phyloP scores from a whole-genome alignment of 169 alveolate genomes.

The Cryptosporidium parvum region DNA sequence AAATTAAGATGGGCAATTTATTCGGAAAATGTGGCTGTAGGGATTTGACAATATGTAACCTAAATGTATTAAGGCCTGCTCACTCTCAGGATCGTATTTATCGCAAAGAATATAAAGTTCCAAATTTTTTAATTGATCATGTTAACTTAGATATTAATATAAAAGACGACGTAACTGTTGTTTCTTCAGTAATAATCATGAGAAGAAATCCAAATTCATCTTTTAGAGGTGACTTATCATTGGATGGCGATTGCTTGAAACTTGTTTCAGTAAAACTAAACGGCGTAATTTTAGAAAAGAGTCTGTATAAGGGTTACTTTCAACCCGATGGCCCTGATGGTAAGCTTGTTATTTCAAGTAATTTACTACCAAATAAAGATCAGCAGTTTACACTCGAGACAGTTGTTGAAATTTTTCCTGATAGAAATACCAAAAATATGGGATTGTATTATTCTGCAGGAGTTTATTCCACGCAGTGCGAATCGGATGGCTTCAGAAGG shows the following conservation, averaged over 20 bases:
- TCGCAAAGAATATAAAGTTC: constrained; percentile 88
- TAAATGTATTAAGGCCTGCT: not conserved
- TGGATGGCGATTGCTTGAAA: constrained; percentile 89
- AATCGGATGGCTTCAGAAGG: constrained; percentile 91
- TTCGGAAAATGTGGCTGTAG: constrained; percentile 62
- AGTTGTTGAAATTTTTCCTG: constrained; percentile 86
- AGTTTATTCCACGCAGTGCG: constrained; percentile 92
- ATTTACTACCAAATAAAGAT: constrained; percentile 76
- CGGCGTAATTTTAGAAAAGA: constrained; percentile 81
- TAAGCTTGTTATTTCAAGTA: constrained; percentile 67
- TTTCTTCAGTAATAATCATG: constrained; percentile 13
- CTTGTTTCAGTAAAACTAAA: constrained; percentile 83
- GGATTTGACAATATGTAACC: constrained; percentile 51
- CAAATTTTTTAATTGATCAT: constrained; percentile 84
- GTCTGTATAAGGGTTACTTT: constrained; percentile 67
- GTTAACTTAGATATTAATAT: constrained; percentile 84
- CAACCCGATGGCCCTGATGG: constrained; percentile 78
- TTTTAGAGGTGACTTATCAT: constrained; percentile 83
- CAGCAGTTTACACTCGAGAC: constrained; percentile 79
- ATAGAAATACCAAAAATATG: constrained; percentile 83
- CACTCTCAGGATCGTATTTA: constrained; percentile 50
- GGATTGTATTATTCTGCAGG: constrained; percentile 90
- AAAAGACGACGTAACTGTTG: constrained; percentile 83
- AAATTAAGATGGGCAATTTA: constrained; percentile 52
- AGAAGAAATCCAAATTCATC: constrained; percentile 81